Conservation (phyloP, 495 filamentous ascomycete species). For the Aspergillus panamensis region DNA sequence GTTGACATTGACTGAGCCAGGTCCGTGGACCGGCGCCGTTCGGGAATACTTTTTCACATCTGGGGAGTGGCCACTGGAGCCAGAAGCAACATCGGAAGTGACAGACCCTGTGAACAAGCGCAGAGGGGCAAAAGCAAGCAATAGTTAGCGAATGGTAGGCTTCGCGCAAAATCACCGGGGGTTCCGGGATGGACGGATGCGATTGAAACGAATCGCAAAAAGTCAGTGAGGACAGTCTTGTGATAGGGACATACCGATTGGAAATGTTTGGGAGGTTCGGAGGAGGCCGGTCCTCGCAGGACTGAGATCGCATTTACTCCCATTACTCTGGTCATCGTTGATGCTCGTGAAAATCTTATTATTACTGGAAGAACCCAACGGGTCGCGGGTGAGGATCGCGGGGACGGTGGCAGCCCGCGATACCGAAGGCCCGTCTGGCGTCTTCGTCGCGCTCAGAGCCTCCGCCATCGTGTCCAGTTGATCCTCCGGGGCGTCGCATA, state of each 20-base stretch:
- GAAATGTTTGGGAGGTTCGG: slow-evolving; percentile 23
- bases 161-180: slow-evolving; percentile 14
- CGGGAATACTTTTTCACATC: slow-evolving; percentile 31
- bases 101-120: slow-evolving; percentile 25
- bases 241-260: slow-evolving; percentile 26
- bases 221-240: slow-evolving; percentile 7
- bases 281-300: slow-evolving; percentile 14
- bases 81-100: slow-evolving; percentile 36
- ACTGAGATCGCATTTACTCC: slow-evolving; percentile 10
- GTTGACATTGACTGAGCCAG: slow-evolving; percentile 19
- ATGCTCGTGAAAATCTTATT: neutral
- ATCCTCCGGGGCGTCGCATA: slow-evolving; percentile 22
- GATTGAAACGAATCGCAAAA: slow-evolving; percentile 2
- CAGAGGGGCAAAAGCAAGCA: slow-evolving; percentile 7
- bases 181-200: slow-evolving; percentile 3
- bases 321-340: neutral
- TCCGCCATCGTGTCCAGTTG: slow-evolving; percentile 27
- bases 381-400: slow-evolving; percentile 25
- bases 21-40: slow-evolving; percentile 13
- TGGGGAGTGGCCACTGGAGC: slow-evolving; percentile 34
- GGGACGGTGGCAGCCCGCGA: slow-evolving; percentile 21
- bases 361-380: slow-evolving; percentile 8
- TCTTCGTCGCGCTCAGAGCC: slow-evolving; percentile 25
- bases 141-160: slow-evolving; percentile 9
- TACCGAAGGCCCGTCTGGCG: slow-evolving; percentile 22